phyloP scores from a whole-genome alignment of 2,329 filamentous ascomycete genomes.

The Colletotrichum melonis region DNA sequence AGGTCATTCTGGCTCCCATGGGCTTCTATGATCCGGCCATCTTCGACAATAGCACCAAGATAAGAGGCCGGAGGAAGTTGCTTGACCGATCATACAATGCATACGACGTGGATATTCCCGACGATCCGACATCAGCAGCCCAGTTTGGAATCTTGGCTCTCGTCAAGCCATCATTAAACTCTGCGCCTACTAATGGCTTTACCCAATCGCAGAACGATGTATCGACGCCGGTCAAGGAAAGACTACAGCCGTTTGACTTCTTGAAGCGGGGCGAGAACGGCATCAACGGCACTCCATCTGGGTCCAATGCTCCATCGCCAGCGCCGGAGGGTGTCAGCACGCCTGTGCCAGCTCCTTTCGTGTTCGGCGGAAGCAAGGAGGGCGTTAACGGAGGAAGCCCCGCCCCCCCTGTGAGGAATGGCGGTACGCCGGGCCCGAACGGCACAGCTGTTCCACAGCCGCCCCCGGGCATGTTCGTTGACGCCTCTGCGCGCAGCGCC shows the following conservation, averaged over 20 bases:
- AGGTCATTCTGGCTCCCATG: conserved; percentile 93
- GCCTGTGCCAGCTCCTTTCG: conserved; percentile 67
- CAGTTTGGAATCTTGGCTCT: conserved; percentile 76
- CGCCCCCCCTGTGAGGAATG: conserved; percentile 61
- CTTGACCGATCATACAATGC: conserved; percentile 91
- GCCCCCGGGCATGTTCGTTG: conserved; percentile 60
- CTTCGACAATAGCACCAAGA: conserved; percentile 85
- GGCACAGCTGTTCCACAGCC: conserved; percentile 46
- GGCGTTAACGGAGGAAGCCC: conserved; percentile 61
- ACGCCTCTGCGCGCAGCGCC: conserved; percentile 61
- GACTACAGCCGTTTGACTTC: conserved; percentile 75
- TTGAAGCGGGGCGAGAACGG: conserved; percentile 76
- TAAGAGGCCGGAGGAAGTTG: conserved; percentile 81
- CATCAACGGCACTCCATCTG: conserved; percentile 80
- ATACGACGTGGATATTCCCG: conserved; percentile 87
- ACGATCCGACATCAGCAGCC: conserved; percentile 88
- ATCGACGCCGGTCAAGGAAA: conserved; percentile 72
- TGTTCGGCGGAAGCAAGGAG: conserved; percentile 65
- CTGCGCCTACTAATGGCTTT: conserved; percentile 56
- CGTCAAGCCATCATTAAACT: conserved; percentile 68
- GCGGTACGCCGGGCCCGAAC: conserved; percentile 54
- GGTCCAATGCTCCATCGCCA: conserved; percentile 89
- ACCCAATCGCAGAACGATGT: conserved; percentile 57
- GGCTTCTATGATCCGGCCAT: conserved; percentile 91
- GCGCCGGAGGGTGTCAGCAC: conserved; percentile 82